Percentiles rank a stretch among this genome's conserved stretches.
Evolutionary conservation across 2,329 filamentous ascomycete genomes (phyloP).

Genomic region (Fusarium sublunatum): DNA sequence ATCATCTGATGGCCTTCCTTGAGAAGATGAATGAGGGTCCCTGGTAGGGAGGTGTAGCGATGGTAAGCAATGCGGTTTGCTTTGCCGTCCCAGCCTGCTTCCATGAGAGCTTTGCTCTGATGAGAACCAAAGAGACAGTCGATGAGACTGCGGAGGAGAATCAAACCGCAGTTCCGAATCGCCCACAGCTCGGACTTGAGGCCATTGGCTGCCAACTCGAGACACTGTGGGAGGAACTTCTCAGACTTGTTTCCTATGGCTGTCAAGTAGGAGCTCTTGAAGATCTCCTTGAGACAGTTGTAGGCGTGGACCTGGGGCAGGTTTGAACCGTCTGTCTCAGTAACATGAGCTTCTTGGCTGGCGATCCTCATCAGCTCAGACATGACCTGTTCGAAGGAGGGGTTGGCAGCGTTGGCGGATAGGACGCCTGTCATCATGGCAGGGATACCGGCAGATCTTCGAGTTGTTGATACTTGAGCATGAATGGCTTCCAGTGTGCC

Average conservation of each 20-base stretch:
- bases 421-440: conserved; percentile 86
- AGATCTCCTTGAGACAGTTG: conserved; percentile 92
- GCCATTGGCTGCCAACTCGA: conserved; percentile 83
- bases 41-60: conserved; percentile 73
- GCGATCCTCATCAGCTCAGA: conserved; percentile 70
- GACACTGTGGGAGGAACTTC: conserved; percentile 75
- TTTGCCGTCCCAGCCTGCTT: conserved; percentile 71
- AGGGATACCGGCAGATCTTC: conserved; percentile 91
- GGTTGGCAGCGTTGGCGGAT: conserved; percentile 68
- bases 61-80: conserved; percentile 75
- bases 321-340: conserved; percentile 71
- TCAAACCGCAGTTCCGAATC: conserved; percentile 90
- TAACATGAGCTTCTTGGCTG: conserved; percentile 61
- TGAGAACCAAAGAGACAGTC: conserved; percentile 81
- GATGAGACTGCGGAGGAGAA: conserved; percentile 87
- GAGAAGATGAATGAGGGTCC: conserved; percentile 72
- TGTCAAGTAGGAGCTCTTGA: conserved; percentile 82
- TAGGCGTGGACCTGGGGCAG: conserved; percentile 93
- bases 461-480: conserved; percentile 82
- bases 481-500: conserved; percentile 76
- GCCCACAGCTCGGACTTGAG: conserved; percentile 90
- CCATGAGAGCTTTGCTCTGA: conserved; percentile 73
- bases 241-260: conserved; percentile 79
- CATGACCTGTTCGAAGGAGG: conserved; percentile 74
- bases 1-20: conserved; percentile 61